Evolutionary conservation across 441 rosid genomes (phyloP).

Genomic region (Populus trichocarpa): DNA sequence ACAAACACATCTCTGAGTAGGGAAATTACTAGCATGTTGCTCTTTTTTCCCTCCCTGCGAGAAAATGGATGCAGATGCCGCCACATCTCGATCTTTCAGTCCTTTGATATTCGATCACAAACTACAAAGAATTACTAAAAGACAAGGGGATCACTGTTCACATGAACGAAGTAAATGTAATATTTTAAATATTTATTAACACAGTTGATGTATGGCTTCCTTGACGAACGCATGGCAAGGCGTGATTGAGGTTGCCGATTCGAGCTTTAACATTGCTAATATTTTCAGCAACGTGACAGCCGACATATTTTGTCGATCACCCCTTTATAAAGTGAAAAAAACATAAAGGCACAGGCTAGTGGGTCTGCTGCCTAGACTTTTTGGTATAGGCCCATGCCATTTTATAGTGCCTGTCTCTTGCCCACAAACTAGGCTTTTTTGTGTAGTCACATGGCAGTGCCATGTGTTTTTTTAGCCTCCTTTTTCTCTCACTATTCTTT

Average conservation of each 20-base stretch:
- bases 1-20: too few species aligned
- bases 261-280: neutral
- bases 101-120: neutral
- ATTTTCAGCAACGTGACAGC: neutral
- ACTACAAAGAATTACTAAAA: too few species aligned
- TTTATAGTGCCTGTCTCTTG: neutral
- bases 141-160: neutral
- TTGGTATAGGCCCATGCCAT: neutral
- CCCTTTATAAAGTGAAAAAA: neutral
- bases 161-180: neutral
- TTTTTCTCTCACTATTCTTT: too few species aligned
- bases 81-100: neutral
- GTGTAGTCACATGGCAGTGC: too few species aligned
- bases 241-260: neutral
- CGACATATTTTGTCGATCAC: neutral
- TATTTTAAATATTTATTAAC: neutral
- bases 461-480: too few species aligned
- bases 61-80: neutral
- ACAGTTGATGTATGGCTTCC: neutral
- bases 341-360: neutral
- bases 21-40: neutral
- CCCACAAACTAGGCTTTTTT: too few species aligned
- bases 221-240: neutral
- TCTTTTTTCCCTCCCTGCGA: neutral
- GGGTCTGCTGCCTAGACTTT: neutral